phyloP scores from a whole-genome alignment of 345 rosid genomes.

The Nephelium lappaceum region DNA sequence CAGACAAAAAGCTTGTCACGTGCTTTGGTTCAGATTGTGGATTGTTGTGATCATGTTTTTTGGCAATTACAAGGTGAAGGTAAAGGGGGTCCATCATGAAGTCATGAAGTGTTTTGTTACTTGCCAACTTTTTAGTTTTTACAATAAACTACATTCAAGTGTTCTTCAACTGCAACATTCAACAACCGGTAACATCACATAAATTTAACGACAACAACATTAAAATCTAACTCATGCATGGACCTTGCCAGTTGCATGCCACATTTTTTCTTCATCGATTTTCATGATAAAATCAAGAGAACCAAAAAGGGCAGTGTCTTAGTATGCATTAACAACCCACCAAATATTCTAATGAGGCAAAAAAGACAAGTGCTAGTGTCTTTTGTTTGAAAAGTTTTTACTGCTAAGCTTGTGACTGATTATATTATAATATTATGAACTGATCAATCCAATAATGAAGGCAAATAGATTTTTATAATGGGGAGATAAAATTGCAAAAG shows the following conservation, averaged over 20 bases:
- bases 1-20: constrained; percentile 1
- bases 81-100: neutral
- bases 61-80: neutral
- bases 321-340: neutral
- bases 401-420: neutral
- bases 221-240: no score
- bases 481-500: neutral
- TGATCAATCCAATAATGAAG: no score
- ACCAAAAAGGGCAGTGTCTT: no score
- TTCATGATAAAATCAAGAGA: no score
- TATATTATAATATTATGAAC: no score
- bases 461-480: neutral
- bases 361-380: neutral
- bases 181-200: neutral
- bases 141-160: neutral
- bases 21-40: neutral
- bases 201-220: no score
- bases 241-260: no score
- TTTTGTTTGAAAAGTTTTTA: no score
- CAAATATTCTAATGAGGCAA: neutral
- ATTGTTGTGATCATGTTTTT: neutral
- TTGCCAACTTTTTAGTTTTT: neutral
- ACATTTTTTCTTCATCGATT: no score
- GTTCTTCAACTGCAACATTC: constrained; percentile 8
- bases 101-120: neutral